These are phyloP conservation scores for Macrotyloma uniflorum DNA, from an alignment of 306 rosid species.

Conservation along the genomic window DNA sequence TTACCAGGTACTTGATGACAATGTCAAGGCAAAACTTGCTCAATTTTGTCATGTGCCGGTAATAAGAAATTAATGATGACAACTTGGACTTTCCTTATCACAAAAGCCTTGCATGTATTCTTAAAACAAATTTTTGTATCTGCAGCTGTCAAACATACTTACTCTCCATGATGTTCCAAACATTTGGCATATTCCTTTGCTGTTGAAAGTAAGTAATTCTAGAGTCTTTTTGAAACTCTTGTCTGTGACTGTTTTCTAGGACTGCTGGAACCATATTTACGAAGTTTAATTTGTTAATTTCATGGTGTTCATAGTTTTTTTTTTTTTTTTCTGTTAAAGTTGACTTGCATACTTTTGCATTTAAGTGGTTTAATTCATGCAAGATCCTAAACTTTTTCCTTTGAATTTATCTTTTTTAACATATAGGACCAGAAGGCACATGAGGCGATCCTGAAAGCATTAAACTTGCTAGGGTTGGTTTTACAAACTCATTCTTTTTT, in stretches of 20 bases:
- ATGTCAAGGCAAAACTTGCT: constrained; percentile 75
- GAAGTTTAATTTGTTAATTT: constrained; percentile 13
- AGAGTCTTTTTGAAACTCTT: not conserved
- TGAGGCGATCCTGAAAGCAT: constrained; percentile 80
- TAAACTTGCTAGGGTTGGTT: constrained; percentile 74
- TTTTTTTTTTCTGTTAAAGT: constrained; percentile 3
- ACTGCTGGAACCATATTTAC: constrained; percentile 1
- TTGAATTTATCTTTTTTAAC: constrained; percentile 37
- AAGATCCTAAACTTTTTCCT: constrained; percentile 35
- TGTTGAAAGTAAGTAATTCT: constrained; percentile 68
- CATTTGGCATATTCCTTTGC: constrained; percentile 95
- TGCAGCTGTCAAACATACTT: constrained; percentile 76
- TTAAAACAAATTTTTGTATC: constrained; percentile 21
- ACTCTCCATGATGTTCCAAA: constrained; percentile 95
- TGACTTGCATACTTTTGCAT: constrained; percentile 23
- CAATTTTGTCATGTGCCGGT: constrained; percentile 98
- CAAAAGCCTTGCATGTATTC: not conserved
- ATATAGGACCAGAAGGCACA: constrained; percentile 87
- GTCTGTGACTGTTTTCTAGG: constrained; percentile 12
- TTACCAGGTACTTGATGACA: constrained; percentile 75
- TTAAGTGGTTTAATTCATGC: constrained; percentile 22
- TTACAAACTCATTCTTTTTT: constrained; percentile 41
- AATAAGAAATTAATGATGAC: constrained; percentile 35
- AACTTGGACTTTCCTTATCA: constrained; percentile 25
- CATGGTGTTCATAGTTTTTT: not conserved